A percentile compares a stretch with the other conserved stretches of the same genome.
Evolutionary conservation across 768 basidiomycete genomes (phyloP).

Genomic region (Trametes meyenii): DNA sequence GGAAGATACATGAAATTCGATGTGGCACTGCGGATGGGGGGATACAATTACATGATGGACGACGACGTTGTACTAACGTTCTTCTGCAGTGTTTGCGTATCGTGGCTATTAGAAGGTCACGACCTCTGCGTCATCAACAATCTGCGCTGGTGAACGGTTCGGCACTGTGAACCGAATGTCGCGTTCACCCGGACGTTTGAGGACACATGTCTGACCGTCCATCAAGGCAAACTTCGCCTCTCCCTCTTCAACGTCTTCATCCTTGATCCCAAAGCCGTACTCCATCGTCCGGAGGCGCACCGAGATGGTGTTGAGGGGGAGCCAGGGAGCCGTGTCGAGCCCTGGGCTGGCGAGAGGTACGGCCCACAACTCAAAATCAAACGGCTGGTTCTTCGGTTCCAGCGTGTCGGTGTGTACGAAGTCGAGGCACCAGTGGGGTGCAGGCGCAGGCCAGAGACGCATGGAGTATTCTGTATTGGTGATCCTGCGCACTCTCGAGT

Average conservation of each 20-base stretch:
- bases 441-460: neutral
- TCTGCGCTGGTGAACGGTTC: neutral
- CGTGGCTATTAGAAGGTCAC: neutral
- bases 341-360: neutral
- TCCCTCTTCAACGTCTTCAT: neutral
- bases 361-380: neutral
- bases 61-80: no score
- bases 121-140: neutral
- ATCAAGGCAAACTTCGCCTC: neutral
- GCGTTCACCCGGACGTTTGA: neutral
- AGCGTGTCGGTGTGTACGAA: neutral
- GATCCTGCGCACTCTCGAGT: no score
- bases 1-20: no score
- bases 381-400: neutral
- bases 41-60: no score
- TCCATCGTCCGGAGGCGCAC: neutral
- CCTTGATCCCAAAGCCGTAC: neutral
- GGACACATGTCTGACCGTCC: neutral
- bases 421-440: neutral
- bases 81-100: no score
- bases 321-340: neutral
- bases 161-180: neutral
- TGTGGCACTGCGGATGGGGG: no score
- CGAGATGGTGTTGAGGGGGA: neutral
- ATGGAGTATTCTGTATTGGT: neutral